A percentile compares a stretch with the other conserved stretches of the same genome.
Conservation (phyloP, 768 basidiomycete genomes). For the Phylloporus scabripes region DNA sequence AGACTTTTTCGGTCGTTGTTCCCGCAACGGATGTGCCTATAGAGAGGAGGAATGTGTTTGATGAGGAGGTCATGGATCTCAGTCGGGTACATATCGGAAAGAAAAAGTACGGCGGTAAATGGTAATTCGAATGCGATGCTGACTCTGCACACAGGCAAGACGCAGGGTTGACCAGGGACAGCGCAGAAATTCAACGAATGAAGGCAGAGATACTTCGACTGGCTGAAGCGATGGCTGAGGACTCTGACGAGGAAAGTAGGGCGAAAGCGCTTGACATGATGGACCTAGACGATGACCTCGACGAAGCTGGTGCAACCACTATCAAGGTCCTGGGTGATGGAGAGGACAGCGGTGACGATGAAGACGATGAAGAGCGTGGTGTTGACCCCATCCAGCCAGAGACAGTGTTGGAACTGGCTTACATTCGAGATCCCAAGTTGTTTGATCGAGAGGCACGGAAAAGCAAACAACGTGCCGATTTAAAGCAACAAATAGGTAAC, state of each 20-base stretch:
- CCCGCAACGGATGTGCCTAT: conserved; percentile 19
- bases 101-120: conserved; percentile 43
- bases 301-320: conserved; percentile 34
- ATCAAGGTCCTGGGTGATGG: conserved; percentile 59
- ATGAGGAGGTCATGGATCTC: conserved; percentile 65
- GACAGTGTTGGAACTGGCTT: conserved; percentile 69
- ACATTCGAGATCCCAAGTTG: conserved; percentile 64
- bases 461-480: conserved; percentile 57
- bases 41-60: conserved; percentile 69
- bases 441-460: conserved; percentile 77
- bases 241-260: conserved; percentile 55
- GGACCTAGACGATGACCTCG: conserved; percentile 53
- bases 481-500: conserved; percentile 65
- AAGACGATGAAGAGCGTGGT: conserved; percentile 26
- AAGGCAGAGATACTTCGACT: conserved; percentile 79
- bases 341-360: conserved; percentile 38
- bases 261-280: conserved; percentile 21
- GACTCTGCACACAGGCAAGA: conserved; percentile 37
- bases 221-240: conserved; percentile 58
- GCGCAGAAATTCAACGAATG: conserved; percentile 61
- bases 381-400: conserved; percentile 39
- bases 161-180: conserved; percentile 48
- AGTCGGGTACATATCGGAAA: conserved; percentile 57
- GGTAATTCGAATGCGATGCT: conserved; percentile 1
- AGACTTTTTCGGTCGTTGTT: neutral